Evolutionary conservation across 352 stramenopile genomes (phyloP).

Genomic region (Globisporangium lucens): DNA sequence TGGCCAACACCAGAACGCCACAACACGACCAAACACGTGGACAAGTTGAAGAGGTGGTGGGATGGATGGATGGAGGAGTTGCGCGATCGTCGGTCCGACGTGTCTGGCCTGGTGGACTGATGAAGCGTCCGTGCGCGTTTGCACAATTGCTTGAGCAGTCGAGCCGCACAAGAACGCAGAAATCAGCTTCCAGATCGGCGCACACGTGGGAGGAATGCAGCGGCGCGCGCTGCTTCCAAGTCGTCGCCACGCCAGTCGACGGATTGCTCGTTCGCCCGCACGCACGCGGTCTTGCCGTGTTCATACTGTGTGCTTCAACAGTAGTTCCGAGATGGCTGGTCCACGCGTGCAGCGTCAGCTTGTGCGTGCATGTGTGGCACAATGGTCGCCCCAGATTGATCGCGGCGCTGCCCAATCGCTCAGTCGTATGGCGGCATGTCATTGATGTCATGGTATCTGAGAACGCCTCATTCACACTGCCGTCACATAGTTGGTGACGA

Average conservation of each 20-base stretch:
- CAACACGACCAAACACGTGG: neutral
- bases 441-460: neutral
- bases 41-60: neutral
- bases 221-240: neutral
- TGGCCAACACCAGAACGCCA: slow-evolving; percentile 5
- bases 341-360: slow-evolving; percentile 4
- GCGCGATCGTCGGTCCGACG: neutral
- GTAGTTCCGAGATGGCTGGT: neutral
- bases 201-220: neutral
- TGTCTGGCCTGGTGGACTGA: neutral
- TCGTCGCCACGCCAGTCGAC: neutral
- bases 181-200: neutral
- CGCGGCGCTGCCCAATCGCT: neutral
- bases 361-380: neutral
- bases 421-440: neutral
- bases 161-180: neutral
- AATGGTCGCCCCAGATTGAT: neutral
- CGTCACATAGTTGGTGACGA: neutral
- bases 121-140: neutral
- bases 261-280: neutral
- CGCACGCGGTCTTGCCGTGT: neutral
- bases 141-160: neutral
- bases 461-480: neutral
- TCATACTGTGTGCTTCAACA: neutral
- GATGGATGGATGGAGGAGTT: neutral